Percentiles rank a stretch among this genome's conserved stretches.
Evolutionary conservation across 306 rosid species (phyloP).

Genomic region (Abrus precatorius): DNA sequence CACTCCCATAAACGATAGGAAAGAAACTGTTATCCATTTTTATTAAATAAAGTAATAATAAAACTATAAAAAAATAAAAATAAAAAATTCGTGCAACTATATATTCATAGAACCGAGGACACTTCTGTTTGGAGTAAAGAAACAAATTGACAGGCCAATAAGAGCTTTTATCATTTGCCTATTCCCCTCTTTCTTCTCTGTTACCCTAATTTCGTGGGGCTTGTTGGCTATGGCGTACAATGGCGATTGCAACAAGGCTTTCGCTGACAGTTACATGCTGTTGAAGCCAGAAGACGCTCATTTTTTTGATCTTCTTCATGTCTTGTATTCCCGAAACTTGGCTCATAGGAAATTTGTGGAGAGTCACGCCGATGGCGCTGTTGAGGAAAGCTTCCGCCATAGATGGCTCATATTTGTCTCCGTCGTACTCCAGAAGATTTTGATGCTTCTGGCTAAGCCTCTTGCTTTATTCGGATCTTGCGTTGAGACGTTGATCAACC

Average conservation of each 20-base stretch:
- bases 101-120: not conserved
- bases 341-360: conserved; percentile 57
- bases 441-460: conserved; percentile 50
- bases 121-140: no score
- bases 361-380: conserved; percentile 15
- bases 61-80: no score
- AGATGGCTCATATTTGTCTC: conserved; percentile 72
- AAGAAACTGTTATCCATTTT: no score
- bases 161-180: no score
- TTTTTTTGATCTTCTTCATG: conserved; percentile 58
- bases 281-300: conserved; percentile 66
- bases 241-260: conserved; percentile 51
- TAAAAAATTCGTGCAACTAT: not conserved
- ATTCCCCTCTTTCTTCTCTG: no score
- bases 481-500: conserved; percentile 59
- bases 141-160: no score
- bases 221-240: not conserved
- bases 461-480: conserved; percentile 54
- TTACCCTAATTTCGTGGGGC: no score
- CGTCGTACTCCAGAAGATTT: conserved; percentile 58
- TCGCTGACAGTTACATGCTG: conserved; percentile 63
- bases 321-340: conserved; percentile 55
- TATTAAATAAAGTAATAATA: no score
- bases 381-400: conserved; percentile 51
- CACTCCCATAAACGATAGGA: no score